Percentiles rank a stretch among this genome's conserved stretches.
Conservation (phyloP, 371 early-diverging fungal genomes). For the Mucor saturninus region DNA sequence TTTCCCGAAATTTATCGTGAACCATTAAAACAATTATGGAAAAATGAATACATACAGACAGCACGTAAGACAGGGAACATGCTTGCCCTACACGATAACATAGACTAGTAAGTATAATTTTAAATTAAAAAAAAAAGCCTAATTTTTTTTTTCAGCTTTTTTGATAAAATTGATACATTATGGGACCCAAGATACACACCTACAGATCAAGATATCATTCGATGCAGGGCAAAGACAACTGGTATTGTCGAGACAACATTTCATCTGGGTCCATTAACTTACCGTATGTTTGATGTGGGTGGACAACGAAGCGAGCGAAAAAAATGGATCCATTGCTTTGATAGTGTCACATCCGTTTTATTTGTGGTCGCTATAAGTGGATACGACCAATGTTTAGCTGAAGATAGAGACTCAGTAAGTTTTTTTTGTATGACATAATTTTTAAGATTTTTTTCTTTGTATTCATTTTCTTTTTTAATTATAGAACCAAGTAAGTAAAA, state of each 20-base stretch:
- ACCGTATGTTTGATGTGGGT: slow-evolving; percentile 93
- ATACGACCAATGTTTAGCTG: slow-evolving; percentile 93
- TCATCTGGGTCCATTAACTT: slow-evolving; percentile 79
- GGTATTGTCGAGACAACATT: slow-evolving; percentile 89
- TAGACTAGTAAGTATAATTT: slow-evolving; percentile 65
- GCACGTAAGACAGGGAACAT: slow-evolving; percentile 70
- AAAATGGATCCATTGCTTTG: slow-evolving; percentile 95
- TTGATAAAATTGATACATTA: slow-evolving; percentile 83
- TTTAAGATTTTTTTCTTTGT: background rate
- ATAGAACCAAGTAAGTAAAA: slow-evolving; percentile 29
- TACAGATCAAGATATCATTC: slow-evolving; percentile 86
- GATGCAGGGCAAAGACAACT: slow-evolving; percentile 84
- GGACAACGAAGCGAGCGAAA: slow-evolving; percentile 93
- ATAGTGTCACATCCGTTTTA: slow-evolving; percentile 91
- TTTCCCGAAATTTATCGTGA: slow-evolving; percentile 74
- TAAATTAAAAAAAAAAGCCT: background rate
- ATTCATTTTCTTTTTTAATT: slow-evolving; percentile 6
- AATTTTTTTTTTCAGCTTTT: slow-evolving; percentile 61
- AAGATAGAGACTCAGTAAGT: slow-evolving; percentile 90
- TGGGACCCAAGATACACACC: slow-evolving; percentile 77
- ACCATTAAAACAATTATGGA: slow-evolving; percentile 76
- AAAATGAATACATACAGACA: slow-evolving; percentile 70
- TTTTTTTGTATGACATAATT: background rate
- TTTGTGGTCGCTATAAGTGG: slow-evolving; percentile 93
- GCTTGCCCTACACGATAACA: slow-evolving; percentile 86